Conservation (phyloP, 768 basidiomycete species). For the Suillus spraguei region DNA sequence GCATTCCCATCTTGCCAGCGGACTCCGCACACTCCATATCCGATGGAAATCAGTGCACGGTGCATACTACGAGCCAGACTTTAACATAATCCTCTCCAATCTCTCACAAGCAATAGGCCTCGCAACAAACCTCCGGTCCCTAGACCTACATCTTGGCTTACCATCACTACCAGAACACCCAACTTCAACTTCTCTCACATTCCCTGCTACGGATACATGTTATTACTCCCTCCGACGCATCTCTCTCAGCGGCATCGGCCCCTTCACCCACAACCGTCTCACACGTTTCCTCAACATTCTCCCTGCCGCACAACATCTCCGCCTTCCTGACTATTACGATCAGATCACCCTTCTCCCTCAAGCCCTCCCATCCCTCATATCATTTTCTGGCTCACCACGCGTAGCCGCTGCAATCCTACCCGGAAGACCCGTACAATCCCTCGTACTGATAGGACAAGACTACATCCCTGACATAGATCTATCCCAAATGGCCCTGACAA, state of each 20-base stretch:
- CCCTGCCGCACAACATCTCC: conserved; percentile 46
- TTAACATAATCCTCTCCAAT: conserved; percentile 42
- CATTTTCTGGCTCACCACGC: conserved; percentile 62
- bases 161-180: conserved; percentile 49
- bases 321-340: conserved; percentile 47
- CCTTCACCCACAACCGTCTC: conserved; percentile 40
- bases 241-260: conserved; percentile 44
- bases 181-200: conserved; percentile 41
- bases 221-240: conserved; percentile 46
- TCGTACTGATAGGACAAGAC: conserved; percentile 59
- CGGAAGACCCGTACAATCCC: conserved; percentile 57
- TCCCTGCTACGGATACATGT: conserved; percentile 40
- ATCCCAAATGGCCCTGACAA: conserved; percentile 48
- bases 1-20: conserved; percentile 48
- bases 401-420: conserved; percentile 63
- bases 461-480: conserved; percentile 57
- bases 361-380: conserved; percentile 50
- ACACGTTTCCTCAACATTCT: conserved; percentile 45
- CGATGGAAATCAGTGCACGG: conserved; percentile 53
- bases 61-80: conserved; percentile 28
- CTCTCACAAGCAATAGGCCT: conserved; percentile 40
- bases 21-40: conserved; percentile 49
- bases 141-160: conserved; percentile 55
- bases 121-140: conserved; percentile 49
- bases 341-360: conserved; percentile 42